phyloP scores from a whole-genome alignment of 1,139 yeast species.

The Diutina sp. region DNA sequence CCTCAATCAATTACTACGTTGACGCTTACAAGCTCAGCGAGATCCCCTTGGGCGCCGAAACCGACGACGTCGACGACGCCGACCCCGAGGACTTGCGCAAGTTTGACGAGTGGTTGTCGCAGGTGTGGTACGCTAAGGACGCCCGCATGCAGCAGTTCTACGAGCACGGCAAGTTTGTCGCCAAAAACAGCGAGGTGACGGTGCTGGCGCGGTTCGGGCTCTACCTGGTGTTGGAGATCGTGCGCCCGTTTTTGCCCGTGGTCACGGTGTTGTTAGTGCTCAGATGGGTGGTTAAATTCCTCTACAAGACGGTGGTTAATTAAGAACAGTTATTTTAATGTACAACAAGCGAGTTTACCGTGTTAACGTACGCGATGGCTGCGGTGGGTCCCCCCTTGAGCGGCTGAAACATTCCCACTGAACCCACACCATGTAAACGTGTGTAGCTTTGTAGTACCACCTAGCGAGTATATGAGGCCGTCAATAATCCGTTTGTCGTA shows the following conservation, averaged over 20 bases:
- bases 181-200: conserved; percentile 9
- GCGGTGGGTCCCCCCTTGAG: no score
- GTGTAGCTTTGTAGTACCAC: no score
- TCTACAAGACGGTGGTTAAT: not conserved
- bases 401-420: no score
- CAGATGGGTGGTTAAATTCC: not conserved
- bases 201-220: not conserved
- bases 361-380: not conserved
- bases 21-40: conserved; percentile 44
- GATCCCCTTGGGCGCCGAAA: conserved; percentile 48
- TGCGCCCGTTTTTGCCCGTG: not conserved
- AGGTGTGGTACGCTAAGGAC: conserved; percentile 77
- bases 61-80: conserved; percentile 33
- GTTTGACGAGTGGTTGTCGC: conserved; percentile 67
- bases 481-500: no score
- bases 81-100: conserved; percentile 22
- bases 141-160: conserved; percentile 47
- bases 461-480: no score
- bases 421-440: no score
- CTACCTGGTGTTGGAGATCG: not conserved
- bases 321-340: not conserved
- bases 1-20: conserved; percentile 48
- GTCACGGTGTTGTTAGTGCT: not conserved
- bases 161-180: conserved; percentile 40
- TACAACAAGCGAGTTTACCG: not conserved